These are phyloP conservation scores for Rosa hybrid DNA, from an alignment of 331 rosid genomes.

Conservation along the genomic window DNA sequence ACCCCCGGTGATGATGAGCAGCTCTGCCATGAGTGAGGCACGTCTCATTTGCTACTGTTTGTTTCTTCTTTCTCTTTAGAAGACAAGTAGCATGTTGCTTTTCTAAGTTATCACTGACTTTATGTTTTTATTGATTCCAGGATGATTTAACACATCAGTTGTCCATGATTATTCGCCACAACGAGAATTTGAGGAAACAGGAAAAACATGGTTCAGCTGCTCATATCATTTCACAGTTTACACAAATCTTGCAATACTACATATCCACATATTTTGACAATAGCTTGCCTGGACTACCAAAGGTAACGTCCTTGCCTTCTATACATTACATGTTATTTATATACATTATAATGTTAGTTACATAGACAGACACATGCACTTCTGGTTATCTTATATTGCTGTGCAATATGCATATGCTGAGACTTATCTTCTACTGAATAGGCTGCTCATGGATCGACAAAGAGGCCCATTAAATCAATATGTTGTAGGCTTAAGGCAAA, in stretches of 20 bases:
- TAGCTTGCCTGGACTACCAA: conserved; percentile 86
- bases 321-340: not conserved
- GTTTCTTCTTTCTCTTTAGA: not conserved
- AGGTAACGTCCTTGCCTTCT: conserved; percentile 54
- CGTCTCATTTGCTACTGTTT: conserved; percentile 30
- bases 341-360: not conserved
- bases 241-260: conserved; percentile 88
- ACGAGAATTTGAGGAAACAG: conserved; percentile 81
- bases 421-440: conserved; percentile 27
- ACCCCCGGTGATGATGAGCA: conserved; percentile 98
- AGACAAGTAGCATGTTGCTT: not conserved
- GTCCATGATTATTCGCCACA: conserved; percentile 97
- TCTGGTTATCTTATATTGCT: not conserved
- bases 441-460: conserved; percentile 85
- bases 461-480: conserved; percentile 94
- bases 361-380: not conserved
- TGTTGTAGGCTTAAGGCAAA: conserved; percentile 97
- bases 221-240: conserved; percentile 87
- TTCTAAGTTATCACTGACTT: conserved; percentile 19
- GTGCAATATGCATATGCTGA: not conserved
- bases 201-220: conserved; percentile 97
- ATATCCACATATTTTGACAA: conserved; percentile 93
- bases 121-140: conserved; percentile 40
- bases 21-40: conserved; percentile 95
- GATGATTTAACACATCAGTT: conserved; percentile 98